Percentiles rank a stretch among this genome's conserved stretches.
These are phyloP conservation scores for Sporisorium sorghi DNA, from an alignment of 1,284 basidiomycete genomes.

Conservation along the genomic window DNA sequence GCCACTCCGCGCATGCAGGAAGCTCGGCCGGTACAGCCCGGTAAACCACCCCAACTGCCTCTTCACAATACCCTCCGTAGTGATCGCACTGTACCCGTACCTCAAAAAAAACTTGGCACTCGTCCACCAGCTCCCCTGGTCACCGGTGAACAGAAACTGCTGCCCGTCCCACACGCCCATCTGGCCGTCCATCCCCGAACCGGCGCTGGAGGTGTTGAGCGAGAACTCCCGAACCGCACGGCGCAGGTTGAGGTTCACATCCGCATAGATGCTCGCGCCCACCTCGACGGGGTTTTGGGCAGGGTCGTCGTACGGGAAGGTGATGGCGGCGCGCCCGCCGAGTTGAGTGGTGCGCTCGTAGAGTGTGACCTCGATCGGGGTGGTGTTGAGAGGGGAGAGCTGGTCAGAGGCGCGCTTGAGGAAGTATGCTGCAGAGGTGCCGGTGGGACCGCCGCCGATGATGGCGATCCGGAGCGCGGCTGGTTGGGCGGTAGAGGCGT, in stretches of 20 bases:
- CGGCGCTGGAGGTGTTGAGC: conserved; percentile 32
- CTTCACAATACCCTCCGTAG: conserved; percentile 73
- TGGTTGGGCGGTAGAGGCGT: neutral
- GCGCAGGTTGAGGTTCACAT: conserved; percentile 78
- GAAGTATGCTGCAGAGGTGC: conserved; percentile 88
- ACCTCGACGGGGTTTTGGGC: conserved; percentile 76
- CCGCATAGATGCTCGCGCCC: conserved; percentile 89
- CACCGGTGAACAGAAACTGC: conserved; percentile 62
- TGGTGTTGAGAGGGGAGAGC: conserved; percentile 15
- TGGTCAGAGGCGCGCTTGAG: conserved; percentile 73
- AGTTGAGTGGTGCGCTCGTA: conserved; percentile 81
- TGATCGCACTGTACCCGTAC: conserved; percentile 81
- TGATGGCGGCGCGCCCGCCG: conserved; percentile 83
- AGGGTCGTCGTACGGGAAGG: conserved; percentile 80
- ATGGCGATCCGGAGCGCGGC: conserved; percentile 78
- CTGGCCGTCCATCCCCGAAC: conserved; percentile 20
- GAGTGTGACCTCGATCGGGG: conserved; percentile 78
- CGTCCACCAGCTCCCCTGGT: conserved; percentile 64
- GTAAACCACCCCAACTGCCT: conserved; percentile 71
- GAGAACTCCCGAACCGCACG: conserved; percentile 45
- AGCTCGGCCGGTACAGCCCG: conserved; percentile 75
- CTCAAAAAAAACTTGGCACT: conserved; percentile 73
- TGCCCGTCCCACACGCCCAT: conserved; percentile 82
- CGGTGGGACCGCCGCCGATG: conserved; percentile 89
- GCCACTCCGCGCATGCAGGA: conserved; percentile 71